A percentile compares a stretch with the other conserved stretches of the same genome.
These are phyloP conservation scores for Erodium moschatum DNA, from an alignment of 441 rosid species.

Conservation along the genomic window DNA sequence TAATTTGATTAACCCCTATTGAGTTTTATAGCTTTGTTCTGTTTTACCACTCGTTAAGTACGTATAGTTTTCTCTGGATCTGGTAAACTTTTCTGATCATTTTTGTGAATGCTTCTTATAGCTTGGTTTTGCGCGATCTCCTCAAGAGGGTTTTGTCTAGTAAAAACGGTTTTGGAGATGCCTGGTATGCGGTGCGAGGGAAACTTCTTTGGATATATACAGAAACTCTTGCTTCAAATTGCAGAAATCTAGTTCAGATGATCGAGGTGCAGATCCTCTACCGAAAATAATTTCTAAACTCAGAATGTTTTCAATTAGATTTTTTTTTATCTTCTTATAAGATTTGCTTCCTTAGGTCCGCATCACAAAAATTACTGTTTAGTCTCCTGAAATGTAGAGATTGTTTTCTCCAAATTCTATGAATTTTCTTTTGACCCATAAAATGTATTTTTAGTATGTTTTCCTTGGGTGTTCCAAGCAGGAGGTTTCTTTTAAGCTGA, in stretches of 20 bases:
- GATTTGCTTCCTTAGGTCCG: background rate
- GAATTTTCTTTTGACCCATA: background rate
- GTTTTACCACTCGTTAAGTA: background rate
- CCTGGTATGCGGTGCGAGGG: conserved; percentile 52
- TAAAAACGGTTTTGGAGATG: conserved; percentile 47
- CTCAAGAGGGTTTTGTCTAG: conserved; percentile 55
- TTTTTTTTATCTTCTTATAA: background rate
- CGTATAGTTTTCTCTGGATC: conserved; percentile 3
- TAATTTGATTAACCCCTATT: background rate
- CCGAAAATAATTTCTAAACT: background rate
- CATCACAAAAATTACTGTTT: background rate
- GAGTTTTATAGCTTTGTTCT: background rate
- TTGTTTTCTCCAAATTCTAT: background rate
- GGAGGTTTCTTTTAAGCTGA: background rate
- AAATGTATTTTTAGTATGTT: conserved; percentile 7
- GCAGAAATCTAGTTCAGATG: conserved; percentile 53
- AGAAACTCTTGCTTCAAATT: conserved; percentile 69
- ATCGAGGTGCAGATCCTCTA: conserved; percentile 47
- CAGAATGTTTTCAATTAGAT: background rate
- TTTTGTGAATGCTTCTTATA: conserved; percentile 35
- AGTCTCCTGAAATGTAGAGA: background rate
- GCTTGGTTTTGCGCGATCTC: conserved; percentile 62
- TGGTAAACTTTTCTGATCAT: conserved; percentile 2
- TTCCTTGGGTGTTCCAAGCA: background rate
- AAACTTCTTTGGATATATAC: conserved; percentile 52